phyloP scores from a whole-genome alignment of 78 protist genomes.

The Mastigamoeba balamuthi region DNA sequence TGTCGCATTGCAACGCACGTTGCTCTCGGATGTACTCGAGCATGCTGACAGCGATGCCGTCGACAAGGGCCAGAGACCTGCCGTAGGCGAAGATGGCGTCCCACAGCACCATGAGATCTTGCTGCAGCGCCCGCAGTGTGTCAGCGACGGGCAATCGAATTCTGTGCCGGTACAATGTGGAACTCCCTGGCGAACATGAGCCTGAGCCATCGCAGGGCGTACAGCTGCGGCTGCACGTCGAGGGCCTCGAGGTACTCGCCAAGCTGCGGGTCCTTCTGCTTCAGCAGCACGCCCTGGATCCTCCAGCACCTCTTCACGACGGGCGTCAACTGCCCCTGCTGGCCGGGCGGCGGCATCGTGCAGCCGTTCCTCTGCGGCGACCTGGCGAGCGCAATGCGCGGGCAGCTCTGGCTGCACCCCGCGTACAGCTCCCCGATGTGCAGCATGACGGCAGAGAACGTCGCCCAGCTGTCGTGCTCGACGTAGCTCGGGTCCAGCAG shows the following conservation, averaged over 20 bases:
- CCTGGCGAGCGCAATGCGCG: no score
- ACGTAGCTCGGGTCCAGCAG: not conserved
- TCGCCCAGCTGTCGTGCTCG: not conserved
- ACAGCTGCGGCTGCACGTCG: conserved; percentile 50
- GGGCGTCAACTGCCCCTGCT: not conserved
- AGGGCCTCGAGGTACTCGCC: conserved; percentile 9
- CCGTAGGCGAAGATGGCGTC: conserved; percentile 60
- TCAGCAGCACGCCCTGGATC: conserved; percentile 21
- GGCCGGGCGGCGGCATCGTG: not conserved
- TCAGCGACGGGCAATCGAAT: no score
- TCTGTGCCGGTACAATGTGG: no score
- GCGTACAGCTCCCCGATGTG: conserved; percentile 1
- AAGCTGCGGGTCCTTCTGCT: conserved; percentile 21
- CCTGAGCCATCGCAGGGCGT: conserved; percentile 60
- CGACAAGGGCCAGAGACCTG: conserved; percentile 18
- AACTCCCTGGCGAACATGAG: conserved; percentile 72
- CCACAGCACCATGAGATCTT: conserved; percentile 60
- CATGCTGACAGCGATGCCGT: conserved; percentile 51
- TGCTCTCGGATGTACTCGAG: conserved; percentile 42
- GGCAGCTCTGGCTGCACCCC: not conserved
- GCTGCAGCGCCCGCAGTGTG: no score
- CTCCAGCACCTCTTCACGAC: conserved; percentile 15
- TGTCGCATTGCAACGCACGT: conserved; percentile 16
- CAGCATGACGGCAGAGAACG: conserved; percentile 10
- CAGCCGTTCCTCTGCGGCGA: no score